phyloP scores from a whole-genome alignment of 1,284 basidiomycete genomes.

The Boletus nobilissimus region DNA sequence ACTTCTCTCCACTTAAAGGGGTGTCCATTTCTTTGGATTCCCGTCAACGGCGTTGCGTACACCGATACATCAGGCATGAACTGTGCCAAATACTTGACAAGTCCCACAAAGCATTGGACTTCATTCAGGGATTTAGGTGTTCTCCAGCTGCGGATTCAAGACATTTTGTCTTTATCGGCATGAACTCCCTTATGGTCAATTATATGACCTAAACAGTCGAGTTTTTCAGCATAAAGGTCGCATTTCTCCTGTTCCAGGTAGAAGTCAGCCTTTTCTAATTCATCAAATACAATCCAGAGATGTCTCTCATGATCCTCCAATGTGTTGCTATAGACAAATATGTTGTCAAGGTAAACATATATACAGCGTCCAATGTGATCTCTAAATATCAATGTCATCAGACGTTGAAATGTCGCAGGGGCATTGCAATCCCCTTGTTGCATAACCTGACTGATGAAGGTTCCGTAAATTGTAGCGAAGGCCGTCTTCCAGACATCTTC shows the following conservation, averaged over 20 bases:
- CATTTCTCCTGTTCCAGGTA: background rate
- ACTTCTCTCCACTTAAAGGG: background rate
- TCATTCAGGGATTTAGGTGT: background rate
- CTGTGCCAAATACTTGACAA: background rate
- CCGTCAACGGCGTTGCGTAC: too few species aligned
- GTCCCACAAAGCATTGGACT: background rate
- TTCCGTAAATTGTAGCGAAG: slow-evolving; percentile 28
- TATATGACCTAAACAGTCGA: background rate
- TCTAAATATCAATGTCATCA: slow-evolving; percentile 49
- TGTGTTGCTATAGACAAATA: background rate
- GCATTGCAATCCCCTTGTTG: slow-evolving; percentile 51
- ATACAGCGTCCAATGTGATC: slow-evolving; percentile 42
- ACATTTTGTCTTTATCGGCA: background rate
- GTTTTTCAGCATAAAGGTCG: background rate
- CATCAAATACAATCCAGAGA: background rate
- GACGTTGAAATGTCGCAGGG: slow-evolving; percentile 46
- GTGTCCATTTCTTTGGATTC: background rate
- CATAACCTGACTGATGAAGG: slow-evolving; percentile 43
- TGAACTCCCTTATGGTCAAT: background rate
- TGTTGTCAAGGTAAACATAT: background rate
- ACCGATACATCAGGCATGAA: background rate
- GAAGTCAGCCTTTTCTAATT: background rate
- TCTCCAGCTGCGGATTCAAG: background rate
- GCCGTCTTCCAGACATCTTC: slow-evolving; percentile 31
- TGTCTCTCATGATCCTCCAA: background rate